Evolutionary conservation across 2,329 filamentous ascomycete genomes (phyloP).

Genomic region (Pyrenophora seminiperda): DNA sequence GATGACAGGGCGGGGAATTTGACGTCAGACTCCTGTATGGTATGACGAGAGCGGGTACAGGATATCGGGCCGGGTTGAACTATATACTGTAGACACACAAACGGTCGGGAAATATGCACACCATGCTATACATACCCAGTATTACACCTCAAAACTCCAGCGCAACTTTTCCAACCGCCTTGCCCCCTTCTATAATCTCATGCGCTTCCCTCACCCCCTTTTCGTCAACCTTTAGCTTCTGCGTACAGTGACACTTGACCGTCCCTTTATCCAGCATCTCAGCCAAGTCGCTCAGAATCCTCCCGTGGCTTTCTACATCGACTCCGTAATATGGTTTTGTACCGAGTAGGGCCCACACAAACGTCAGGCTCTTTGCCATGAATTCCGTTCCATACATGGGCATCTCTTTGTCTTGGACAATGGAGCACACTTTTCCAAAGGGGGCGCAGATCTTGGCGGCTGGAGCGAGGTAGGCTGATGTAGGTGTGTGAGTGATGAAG

Average conservation of each 20-base stretch:
- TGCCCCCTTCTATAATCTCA: slow-evolving; percentile 6
- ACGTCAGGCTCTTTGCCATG: slow-evolving; percentile 13
- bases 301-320: slow-evolving; percentile 3
- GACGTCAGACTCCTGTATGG: slow-evolving; percentile 15
- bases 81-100: not conserved
- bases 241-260: slow-evolving; percentile 8
- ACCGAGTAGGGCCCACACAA: slow-evolving; percentile 6
- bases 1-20: slow-evolving; percentile 8
- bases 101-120: too few relatives aligned
- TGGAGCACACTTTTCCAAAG: slow-evolving; percentile 8
- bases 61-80: not conserved
- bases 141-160: slow-evolving; percentile 3
- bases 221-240: slow-evolving; percentile 7
- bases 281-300: slow-evolving; percentile 1
- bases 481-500: slow-evolving; percentile 12
- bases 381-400: slow-evolving; percentile 14
- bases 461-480: slow-evolving; percentile 5
- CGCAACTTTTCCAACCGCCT: slow-evolving; percentile 6
- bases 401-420: slow-evolving; percentile 11
- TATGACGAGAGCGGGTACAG: too few relatives aligned
- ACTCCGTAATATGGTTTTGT: slow-evolving; percentile 13
- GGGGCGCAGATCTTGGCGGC: slow-evolving; percentile 7
- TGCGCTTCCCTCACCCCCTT: slow-evolving; percentile 8
- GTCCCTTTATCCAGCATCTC: slow-evolving; percentile 1
- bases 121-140: too few relatives aligned